Conservation (phyloP, 768 basidiomycete genomes). For the Suillus luteus region DNA sequence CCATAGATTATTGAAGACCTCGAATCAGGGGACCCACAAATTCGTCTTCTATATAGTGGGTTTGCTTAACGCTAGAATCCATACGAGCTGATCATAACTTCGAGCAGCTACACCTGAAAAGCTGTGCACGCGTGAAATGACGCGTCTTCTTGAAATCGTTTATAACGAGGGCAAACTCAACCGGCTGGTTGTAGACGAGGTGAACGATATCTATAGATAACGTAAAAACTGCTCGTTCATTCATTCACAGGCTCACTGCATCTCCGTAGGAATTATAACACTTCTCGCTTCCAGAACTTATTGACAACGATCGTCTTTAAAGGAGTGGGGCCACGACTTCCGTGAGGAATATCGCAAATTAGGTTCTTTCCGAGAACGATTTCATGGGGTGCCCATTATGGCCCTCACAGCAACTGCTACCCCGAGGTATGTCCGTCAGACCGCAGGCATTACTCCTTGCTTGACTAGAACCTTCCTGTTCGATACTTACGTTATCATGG, state of each 20-base stretch:
- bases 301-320: not conserved
- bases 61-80: constrained; percentile 4
- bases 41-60: constrained; percentile 73
- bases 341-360: constrained; percentile 72
- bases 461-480: not conserved
- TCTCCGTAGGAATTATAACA: constrained; percentile 54
- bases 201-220: constrained; percentile 28
- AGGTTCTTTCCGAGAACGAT: constrained; percentile 67
- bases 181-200: constrained; percentile 82
- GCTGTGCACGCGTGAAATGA: constrained; percentile 56
- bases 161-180: constrained; percentile 62
- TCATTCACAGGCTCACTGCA: constrained; percentile 69
- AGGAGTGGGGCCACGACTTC: constrained; percentile 90
- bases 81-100: not conserved
- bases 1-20: constrained; percentile 64
- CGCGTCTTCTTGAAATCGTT: constrained; percentile 48
- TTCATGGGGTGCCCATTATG: constrained; percentile 78
- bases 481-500: not conserved
- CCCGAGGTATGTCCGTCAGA: constrained; percentile 45
- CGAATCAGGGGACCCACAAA: constrained; percentile 54
- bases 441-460: not conserved
- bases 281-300: not conserved
- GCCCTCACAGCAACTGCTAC: constrained; percentile 87
- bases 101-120: constrained; percentile 75
- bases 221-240: not conserved